A percentile compares a stretch with the other conserved stretches of the same genome.
Conservation (phyloP, 129 eudicot species). For the Oenanthe sinensis region DNA sequence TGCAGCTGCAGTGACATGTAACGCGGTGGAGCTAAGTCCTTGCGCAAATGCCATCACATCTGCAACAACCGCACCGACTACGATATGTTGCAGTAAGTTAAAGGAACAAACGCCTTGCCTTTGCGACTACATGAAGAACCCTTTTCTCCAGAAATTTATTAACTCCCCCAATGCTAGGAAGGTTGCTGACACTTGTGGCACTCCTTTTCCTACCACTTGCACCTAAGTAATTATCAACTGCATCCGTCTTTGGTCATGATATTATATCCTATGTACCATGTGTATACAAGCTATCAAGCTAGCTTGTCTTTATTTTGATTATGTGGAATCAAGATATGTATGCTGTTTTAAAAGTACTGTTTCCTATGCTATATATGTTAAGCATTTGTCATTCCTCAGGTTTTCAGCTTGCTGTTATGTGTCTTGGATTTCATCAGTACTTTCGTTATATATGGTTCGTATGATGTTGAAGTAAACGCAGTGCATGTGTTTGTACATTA, state of each 20-base stretch:
- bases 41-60: constrained; percentile 35
- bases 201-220: constrained; percentile 38
- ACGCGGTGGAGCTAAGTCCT: constrained; percentile 37
- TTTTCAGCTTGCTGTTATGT: not conserved
- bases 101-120: constrained; percentile 47
- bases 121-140: constrained; percentile 36
- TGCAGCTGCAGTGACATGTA: constrained; percentile 31
- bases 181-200: constrained; percentile 37
- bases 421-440: not conserved
- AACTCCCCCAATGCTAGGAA: constrained; percentile 41
- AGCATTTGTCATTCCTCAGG: not conserved
- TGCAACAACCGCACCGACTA: constrained; percentile 16
- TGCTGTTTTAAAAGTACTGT: not conserved
- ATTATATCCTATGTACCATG: not conserved
- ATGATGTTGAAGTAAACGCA: not conserved
- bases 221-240: not conserved
- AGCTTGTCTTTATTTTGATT: not conserved
- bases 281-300: not conserved
- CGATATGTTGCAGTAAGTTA: constrained; percentile 25
- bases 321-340: not conserved
- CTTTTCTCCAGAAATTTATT: constrained; percentile 36
- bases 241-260: not conserved
- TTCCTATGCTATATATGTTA: not conserved
- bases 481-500: too few relatives aligned
- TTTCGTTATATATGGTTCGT: not conserved